phyloP scores from a whole-genome alignment of 2,329 filamentous ascomycete genomes.

The Aspergillus cejpii region DNA sequence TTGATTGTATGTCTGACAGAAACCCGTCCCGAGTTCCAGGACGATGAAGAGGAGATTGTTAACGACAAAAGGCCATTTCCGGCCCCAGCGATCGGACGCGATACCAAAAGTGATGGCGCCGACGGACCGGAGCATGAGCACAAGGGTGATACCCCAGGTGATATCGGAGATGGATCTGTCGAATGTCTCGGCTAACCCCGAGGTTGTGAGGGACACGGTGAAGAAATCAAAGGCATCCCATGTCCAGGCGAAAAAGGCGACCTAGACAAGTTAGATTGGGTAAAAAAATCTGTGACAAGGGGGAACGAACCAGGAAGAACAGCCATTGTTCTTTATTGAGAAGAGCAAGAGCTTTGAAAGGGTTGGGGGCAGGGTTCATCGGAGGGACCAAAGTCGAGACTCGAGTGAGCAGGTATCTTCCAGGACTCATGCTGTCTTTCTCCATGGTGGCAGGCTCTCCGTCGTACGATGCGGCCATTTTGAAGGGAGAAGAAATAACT shows the following conservation, averaged over 20 bases:
- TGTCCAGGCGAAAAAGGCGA: constrained; percentile 45
- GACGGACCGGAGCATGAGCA: constrained; percentile 56
- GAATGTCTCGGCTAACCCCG: constrained; percentile 49
- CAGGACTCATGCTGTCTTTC: constrained; percentile 24
- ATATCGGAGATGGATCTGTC: constrained; percentile 51
- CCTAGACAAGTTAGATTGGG: constrained; percentile 18
- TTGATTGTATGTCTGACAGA: constrained; percentile 51
- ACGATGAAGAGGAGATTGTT: constrained; percentile 58
- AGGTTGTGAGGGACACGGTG: constrained; percentile 53
- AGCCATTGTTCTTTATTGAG: constrained; percentile 53
- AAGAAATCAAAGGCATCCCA: constrained; percentile 58
- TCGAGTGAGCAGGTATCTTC: constrained; percentile 49
- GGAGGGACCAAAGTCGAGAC: constrained; percentile 51
- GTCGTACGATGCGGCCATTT: not conserved
- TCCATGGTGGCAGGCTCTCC: not conserved
- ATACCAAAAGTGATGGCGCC: constrained; percentile 54
- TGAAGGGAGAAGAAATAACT: not conserved
- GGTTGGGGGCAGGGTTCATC: constrained; percentile 50
- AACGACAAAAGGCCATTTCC: constrained; percentile 55
- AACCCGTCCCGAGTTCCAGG: constrained; percentile 55
- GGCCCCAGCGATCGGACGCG: constrained; percentile 47
- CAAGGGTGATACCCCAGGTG: constrained; percentile 53
- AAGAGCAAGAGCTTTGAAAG: constrained; percentile 46
- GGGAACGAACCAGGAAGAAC: constrained; percentile 44
- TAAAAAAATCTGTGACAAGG: not conserved